Percentiles rank a stretch among this genome's conserved stretches.
phyloP scores from a whole-genome alignment of 768 basidiomycete genomes.

The Tylopilus balloui region DNA sequence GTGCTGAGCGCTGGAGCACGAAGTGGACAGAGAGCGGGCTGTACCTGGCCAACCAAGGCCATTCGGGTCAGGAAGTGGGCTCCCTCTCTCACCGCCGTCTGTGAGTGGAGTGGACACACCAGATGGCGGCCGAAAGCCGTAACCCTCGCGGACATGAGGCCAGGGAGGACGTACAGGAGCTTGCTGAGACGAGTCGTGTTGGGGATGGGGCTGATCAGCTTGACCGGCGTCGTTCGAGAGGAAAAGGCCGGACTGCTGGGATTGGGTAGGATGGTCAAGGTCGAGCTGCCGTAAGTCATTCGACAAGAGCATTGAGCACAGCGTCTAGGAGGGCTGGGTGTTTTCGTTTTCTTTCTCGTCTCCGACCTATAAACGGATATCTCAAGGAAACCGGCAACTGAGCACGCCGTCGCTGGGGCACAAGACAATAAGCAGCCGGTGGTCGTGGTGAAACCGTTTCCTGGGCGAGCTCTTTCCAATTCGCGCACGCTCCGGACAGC shows the following conservation, averaged over 20 bases:
- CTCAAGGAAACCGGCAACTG: constrained; percentile 19
- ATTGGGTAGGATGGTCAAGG: constrained; percentile 18
- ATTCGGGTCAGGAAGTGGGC: constrained; percentile 48
- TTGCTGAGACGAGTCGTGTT: constrained; percentile 14
- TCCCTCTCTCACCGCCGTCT: constrained; percentile 22
- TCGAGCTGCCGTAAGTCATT: constrained; percentile 47
- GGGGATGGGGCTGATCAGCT: constrained; percentile 1
- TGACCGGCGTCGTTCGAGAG: constrained; percentile 8
- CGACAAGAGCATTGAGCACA: constrained; percentile 37
- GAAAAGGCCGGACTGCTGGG: not conserved
- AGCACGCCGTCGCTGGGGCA: constrained; percentile 1
- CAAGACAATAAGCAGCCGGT: constrained; percentile 18
- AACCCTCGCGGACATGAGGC: constrained; percentile 62
- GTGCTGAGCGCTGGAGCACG: constrained; percentile 11
- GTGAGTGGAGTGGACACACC: constrained; percentile 60
- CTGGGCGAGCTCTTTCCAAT: constrained; percentile 15
- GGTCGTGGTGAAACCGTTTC: constrained; percentile 3
- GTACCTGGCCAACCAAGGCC: constrained; percentile 93
- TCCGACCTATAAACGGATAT: constrained; percentile 26
- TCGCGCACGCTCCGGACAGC: constrained; percentile 7
- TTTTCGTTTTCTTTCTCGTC: not conserved
- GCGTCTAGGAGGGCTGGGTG: constrained; percentile 7
- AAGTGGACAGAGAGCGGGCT: constrained; percentile 17
- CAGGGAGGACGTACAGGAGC: constrained; percentile 16
- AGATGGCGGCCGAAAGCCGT: constrained; percentile 74